Evolutionary conservation across 2,329 filamentous ascomycete species (phyloP).

Genomic region (Xylaria sp.): DNA sequence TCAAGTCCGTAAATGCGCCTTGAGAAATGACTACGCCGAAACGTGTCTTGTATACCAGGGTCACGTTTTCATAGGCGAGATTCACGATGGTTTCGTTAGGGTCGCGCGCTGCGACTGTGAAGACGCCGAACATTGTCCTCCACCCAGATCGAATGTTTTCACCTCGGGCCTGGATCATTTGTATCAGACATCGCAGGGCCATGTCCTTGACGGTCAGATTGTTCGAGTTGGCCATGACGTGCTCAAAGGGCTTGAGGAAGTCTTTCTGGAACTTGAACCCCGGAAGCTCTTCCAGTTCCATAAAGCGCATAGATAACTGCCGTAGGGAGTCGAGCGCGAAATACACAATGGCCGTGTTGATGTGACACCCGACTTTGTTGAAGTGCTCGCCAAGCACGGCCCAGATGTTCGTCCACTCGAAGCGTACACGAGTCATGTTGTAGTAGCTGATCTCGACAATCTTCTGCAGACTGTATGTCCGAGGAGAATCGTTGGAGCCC

Average conservation of each 20-base stretch:
- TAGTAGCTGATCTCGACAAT: conserved; percentile 99
- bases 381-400: conserved; percentile 97
- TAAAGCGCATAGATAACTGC: conserved; percentile 96
- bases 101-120: conserved; percentile 91
- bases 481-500: conserved; percentile 89
- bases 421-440: conserved; percentile 98
- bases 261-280: conserved; percentile 99
- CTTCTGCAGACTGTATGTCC: conserved; percentile 97
- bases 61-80: conserved; percentile 94
- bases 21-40: conserved; percentile 97
- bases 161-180: conserved; percentile 97
- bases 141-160: conserved; percentile 97
- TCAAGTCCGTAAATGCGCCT: conserved; percentile 92
- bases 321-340: conserved; percentile 95
- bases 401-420: conserved; percentile 99
- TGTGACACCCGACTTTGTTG: conserved; percentile 95
- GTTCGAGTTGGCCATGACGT: conserved; percentile 91
- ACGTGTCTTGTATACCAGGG: conserved; percentile 90
- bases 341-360: conserved; percentile 95
- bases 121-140: conserved; percentile 99
- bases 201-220: conserved; percentile 96
- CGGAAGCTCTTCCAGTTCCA: conserved; percentile 96
- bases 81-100: conserved; percentile 95
- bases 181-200: conserved; percentile 91
- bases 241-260: conserved; percentile 97